A percentile compares a stretch with the other conserved stretches of the same genome.
Evolutionary conservation across 169 alveolate species (phyloP).

Genomic region (Babesia caballi): DNA sequence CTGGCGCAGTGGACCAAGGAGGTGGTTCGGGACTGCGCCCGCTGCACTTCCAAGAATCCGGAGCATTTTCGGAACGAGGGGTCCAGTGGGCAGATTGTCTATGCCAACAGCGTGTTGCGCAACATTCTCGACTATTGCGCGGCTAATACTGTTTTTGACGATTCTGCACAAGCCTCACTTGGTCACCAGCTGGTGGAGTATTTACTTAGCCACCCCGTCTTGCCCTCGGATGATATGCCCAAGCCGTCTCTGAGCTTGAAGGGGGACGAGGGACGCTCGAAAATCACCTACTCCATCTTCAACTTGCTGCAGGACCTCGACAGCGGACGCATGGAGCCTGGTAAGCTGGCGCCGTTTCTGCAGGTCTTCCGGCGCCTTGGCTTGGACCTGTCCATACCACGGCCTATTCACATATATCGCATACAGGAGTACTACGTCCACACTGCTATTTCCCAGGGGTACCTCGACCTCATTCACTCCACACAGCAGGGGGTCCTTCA

Average conservation of each 20-base stretch:
- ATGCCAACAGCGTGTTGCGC: conserved; percentile 2
- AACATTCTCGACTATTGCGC: background rate
- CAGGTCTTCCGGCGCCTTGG: background rate
- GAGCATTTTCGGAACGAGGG: conserved; percentile 7
- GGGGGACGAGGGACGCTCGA: background rate
- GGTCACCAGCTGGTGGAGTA: background rate
- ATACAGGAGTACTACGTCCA: conserved; percentile 27
- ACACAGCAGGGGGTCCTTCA: conserved; percentile 14
- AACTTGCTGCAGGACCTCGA: conserved; percentile 2
- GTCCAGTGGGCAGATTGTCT: conserved; percentile 18
- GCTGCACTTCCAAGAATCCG: conserved; percentile 14
- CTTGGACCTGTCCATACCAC: background rate
- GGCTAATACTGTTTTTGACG: background rate
- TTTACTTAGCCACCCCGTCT: background rate
- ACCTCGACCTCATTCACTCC: background rate
- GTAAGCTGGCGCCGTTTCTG: background rate
- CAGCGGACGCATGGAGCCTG: background rate
- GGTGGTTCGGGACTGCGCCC: conserved; percentile 8
- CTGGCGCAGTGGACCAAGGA: conserved; percentile 28
- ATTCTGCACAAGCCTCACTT: background rate
- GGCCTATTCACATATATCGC: conserved; percentile 7
- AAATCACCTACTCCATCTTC: conserved; percentile 31
- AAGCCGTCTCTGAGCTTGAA: background rate
- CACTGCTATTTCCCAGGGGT: background rate
- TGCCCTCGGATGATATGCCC: background rate